Conservation (phyloP, 139 green algal species). For the Chlamydomonas incerta region DNA sequence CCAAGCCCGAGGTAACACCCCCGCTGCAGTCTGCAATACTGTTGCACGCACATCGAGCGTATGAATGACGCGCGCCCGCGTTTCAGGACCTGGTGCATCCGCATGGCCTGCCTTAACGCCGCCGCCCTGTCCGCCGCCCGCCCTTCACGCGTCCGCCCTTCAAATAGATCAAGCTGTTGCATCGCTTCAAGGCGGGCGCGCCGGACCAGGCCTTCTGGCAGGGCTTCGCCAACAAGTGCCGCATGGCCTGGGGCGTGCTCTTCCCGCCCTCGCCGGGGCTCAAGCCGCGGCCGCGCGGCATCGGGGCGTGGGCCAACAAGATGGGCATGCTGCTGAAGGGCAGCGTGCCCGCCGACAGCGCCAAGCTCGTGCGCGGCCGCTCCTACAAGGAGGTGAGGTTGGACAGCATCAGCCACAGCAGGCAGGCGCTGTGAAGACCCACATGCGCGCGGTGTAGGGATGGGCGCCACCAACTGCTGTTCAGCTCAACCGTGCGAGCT, state of each 20-base stretch:
- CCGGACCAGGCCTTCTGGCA: conserved; percentile 35
- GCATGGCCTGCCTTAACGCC: too few species aligned
- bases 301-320: not conserved
- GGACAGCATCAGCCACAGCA: too few species aligned
- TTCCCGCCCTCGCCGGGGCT: conserved; percentile 34
- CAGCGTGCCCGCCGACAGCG: not conserved
- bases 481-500: too few species aligned
- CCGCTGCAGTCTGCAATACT: not conserved
- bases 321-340: not conserved
- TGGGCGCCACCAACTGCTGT: too few species aligned
- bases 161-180: conserved; percentile 42
- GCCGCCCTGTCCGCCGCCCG: too few species aligned
- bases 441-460: too few species aligned
- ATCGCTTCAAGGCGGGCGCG: conserved; percentile 29
- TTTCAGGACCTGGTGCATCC: too few species aligned
- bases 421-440: too few species aligned
- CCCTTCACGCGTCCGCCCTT: too few species aligned
- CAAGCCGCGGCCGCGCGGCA: not conserved
- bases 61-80: too few species aligned
- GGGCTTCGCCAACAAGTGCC: conserved; percentile 48
- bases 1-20: conserved; percentile 22
- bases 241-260: conserved; percentile 59
- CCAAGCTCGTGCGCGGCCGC: not conserved
- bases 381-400: too few species aligned
- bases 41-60: too few species aligned